phyloP scores from a whole-genome alignment of 1,284 basidiomycete species.

The Cerrena zonata region DNA sequence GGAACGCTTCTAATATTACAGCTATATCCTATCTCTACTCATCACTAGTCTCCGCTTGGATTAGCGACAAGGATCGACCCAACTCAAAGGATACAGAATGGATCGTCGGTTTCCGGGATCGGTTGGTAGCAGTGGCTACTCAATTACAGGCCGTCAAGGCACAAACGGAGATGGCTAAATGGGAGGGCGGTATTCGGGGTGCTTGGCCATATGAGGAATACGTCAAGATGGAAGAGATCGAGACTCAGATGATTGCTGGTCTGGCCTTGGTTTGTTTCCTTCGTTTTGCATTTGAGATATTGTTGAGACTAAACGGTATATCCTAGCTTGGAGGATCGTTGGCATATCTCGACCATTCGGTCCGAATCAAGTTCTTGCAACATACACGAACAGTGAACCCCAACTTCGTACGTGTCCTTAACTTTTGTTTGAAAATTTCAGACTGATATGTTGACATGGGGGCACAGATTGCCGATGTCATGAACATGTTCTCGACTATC shows the following conservation, averaged over 20 bases:
- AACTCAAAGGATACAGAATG: constrained; percentile 16
- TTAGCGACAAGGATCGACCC: constrained; percentile 19
- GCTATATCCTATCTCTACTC: constrained; percentile 38
- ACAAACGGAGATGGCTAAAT: constrained; percentile 37
- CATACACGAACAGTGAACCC: constrained; percentile 44
- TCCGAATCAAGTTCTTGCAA: constrained; percentile 34
- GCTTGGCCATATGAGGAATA: constrained; percentile 48
- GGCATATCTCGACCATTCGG: constrained; percentile 33
- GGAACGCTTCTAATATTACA: constrained; percentile 37
- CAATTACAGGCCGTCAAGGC: constrained; percentile 33
- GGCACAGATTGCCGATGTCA: constrained; percentile 39
- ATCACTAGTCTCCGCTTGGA: constrained; percentile 42
- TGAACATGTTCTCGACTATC: constrained; percentile 39
- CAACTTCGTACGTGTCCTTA: constrained; percentile 33
- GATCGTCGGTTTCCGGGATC: constrained; percentile 22
- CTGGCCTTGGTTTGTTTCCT: constrained; percentile 34
- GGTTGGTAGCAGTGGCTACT: constrained; percentile 30
- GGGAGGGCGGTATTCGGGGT: constrained; percentile 46
- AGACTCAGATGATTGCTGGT: constrained; percentile 38
- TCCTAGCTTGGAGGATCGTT: constrained; percentile 38
- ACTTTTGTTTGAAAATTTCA: not conserved
- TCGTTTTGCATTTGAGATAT: not conserved
- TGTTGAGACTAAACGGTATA: not conserved
- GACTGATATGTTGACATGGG: not conserved
- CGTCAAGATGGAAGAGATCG: constrained; percentile 33